Conservation (phyloP, 2,329 filamentous ascomycete species). For the Blumeria hordei region DNA sequence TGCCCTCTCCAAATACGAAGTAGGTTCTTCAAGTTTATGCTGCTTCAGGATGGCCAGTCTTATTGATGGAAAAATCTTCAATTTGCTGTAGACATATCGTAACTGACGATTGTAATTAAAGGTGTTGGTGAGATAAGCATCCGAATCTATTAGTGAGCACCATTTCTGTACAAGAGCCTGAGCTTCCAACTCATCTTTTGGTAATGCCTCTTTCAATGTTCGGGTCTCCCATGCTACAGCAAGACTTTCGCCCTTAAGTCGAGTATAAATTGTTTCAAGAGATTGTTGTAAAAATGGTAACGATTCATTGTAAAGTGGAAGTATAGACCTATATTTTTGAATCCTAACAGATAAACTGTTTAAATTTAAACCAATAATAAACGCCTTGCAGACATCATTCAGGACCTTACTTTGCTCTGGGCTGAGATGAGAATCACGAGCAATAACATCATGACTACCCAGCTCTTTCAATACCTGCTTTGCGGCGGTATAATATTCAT, state of each 20-base stretch:
- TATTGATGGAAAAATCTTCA: conserved; percentile 27
- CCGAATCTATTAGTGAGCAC: conserved; percentile 16
- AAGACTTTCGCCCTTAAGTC: conserved; percentile 31
- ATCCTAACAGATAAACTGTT: conserved; percentile 22
- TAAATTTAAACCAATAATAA: conserved; percentile 28
- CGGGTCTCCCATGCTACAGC: conserved; percentile 22
- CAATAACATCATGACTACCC: conserved; percentile 11
- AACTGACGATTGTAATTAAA: conserved; percentile 28
- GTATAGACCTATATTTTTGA: conserved; percentile 22
- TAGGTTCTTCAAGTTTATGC: conserved; percentile 24
- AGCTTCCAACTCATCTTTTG: conserved; percentile 17
- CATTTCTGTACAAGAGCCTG: conserved; percentile 21
- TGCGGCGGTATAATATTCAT: conserved; percentile 13
- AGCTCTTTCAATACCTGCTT: conserved; percentile 12
- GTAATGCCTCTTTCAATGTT: conserved; percentile 16
- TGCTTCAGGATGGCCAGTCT: conserved; percentile 30
- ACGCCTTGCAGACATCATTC: conserved; percentile 26
- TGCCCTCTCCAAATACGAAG: conserved; percentile 24
- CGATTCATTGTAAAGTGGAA: conserved; percentile 14
- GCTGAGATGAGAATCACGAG: conserved; percentile 7
- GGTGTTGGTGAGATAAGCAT: conserved; percentile 21
- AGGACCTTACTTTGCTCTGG: conserved; percentile 23
- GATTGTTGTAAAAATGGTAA: conserved; percentile 17
- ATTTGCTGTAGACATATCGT: conserved; percentile 21
- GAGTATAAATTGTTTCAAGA: conserved; percentile 26